Conservation (phyloP, 192 early-diverging fungal genomes). For the Backusella luteola region DNA sequence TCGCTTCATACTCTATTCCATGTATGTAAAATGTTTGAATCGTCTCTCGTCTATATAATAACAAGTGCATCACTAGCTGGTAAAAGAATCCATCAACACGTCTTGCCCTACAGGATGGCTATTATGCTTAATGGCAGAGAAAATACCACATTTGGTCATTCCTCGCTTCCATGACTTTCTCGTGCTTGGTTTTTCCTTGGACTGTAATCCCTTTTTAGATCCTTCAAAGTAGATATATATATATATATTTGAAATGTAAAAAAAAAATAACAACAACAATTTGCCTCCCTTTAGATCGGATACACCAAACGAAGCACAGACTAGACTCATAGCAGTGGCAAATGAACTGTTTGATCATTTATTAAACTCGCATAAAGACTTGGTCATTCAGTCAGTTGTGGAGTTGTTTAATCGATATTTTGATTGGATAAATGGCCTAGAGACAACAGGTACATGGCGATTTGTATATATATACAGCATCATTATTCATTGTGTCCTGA, state of each 20-base stretch:
- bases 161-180: conserved; percentile 15
- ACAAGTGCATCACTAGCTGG: background rate
- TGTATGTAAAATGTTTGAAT: background rate
- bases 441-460: background rate
- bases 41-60: background rate
- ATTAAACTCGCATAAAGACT: background rate
- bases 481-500: background rate
- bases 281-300: background rate
- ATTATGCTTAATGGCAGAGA: conserved; percentile 8
- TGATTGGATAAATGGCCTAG: background rate
- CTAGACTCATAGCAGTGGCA: background rate
- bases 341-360: conserved; percentile 2
- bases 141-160: background rate
- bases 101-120: background rate
- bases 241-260: background rate
- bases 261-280: background rate
- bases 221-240: background rate
- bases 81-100: background rate
- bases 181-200: background rate
- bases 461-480: no score
- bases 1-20: background rate
- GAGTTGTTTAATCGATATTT: background rate
- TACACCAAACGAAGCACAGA: background rate
- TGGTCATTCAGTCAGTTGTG: background rate
- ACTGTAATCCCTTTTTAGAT: conserved; percentile 1